Evolutionary conservation across 148 eudicot species (phyloP), one percentile per base, ranked within the genome.

Genomic region (Chenopodium album): DNA sequence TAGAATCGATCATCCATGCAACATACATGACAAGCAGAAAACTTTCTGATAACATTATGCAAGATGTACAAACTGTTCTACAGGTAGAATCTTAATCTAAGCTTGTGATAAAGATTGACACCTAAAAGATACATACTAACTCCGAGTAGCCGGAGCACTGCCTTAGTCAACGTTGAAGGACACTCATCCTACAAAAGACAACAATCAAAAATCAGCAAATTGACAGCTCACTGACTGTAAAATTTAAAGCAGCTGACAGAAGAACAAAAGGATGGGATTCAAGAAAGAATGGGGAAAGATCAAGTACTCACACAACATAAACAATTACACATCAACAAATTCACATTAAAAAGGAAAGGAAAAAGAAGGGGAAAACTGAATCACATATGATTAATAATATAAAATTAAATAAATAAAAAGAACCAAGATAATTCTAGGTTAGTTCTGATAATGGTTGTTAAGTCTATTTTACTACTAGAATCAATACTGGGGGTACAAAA

Each of bases 101-200:
- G 76, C 32, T 62, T 12, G 62, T 56, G 44, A 41, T 50, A 71
- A 62, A 44, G 37, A 73, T 48, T 65, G 9, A 32, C 19, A 23
- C 59, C 52, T 37, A 77, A 56, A 62, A 47, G n/a, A 71, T 62
- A 48, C 23, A 74, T 46, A 62, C 56, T n/a, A 82, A 20, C 22
- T 48, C 70, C 32, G 64, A 31, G 47, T n/a, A 17, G 17, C 17
- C 5, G 54, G 72, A 48, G 4, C 76, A 64, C n/a, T 65, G 23
- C 28, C 19, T 73, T 50, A 50, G 80, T 78, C 63, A 74, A 73
- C 78, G 73, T 73, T 65, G 75, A 79, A 73, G 65, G 75, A 29
- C 82, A 84, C 68, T 70, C 71, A 68, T 71, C 82, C 86, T 84
- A 82, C 82, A 83, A 79, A 13, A 19, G 20, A 56, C 20, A 41